phyloP scores from a whole-genome alignment of 2,329 filamentous ascomycete genomes.

The Pseudogymnoascus sp. region DNA sequence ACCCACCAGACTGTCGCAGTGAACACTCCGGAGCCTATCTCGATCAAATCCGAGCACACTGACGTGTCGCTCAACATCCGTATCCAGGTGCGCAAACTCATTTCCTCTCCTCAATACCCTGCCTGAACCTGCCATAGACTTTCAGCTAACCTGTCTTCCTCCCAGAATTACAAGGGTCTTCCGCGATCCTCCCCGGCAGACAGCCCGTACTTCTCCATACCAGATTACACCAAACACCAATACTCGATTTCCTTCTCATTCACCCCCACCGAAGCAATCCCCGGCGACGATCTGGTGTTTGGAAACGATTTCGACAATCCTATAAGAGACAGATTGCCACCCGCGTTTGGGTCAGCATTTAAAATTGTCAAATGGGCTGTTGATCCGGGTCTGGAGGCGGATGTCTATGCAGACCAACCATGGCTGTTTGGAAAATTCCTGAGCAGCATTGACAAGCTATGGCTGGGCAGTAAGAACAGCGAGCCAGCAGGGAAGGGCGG shows the following conservation, averaged over 20 bases:
- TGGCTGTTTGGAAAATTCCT: slow-evolving; percentile 79
- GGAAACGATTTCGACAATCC: slow-evolving; percentile 94
- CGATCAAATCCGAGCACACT: slow-evolving; percentile 55
- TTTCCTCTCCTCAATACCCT: slow-evolving; percentile 17
- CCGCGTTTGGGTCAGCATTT: slow-evolving; percentile 77
- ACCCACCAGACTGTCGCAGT: slow-evolving; percentile 68
- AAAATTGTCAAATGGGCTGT: slow-evolving; percentile 83
- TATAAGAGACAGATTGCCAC: slow-evolving; percentile 76
- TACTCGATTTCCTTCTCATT: slow-evolving; percentile 80
- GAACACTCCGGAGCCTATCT: slow-evolving; percentile 57
- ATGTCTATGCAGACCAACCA: slow-evolving; percentile 78
- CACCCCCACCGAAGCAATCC: slow-evolving; percentile 48
- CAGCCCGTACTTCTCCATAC: slow-evolving; percentile 67
- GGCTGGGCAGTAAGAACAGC: slow-evolving; percentile 44
- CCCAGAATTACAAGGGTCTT: slow-evolving; percentile 54
- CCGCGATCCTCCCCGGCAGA: slow-evolving; percentile 60
- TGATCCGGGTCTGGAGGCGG: slow-evolving; percentile 83
- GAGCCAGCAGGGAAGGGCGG: slow-evolving; percentile 23
- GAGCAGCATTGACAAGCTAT: slow-evolving; percentile 69
- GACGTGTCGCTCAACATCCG: slow-evolving; percentile 65
- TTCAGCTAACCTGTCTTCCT: slow-evolving; percentile 7
- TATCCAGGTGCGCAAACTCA: slow-evolving; percentile 52
- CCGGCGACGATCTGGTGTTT: slow-evolving; percentile 62
- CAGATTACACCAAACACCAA: slow-evolving; percentile 58
- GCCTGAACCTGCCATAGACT: neutral